A percentile compares a stretch with the other conserved stretches of the same genome.
Evolutionary conservation across 2,329 filamentous ascomycete genomes (phyloP).

Genomic region (Colletotrichum higginsianum): DNA sequence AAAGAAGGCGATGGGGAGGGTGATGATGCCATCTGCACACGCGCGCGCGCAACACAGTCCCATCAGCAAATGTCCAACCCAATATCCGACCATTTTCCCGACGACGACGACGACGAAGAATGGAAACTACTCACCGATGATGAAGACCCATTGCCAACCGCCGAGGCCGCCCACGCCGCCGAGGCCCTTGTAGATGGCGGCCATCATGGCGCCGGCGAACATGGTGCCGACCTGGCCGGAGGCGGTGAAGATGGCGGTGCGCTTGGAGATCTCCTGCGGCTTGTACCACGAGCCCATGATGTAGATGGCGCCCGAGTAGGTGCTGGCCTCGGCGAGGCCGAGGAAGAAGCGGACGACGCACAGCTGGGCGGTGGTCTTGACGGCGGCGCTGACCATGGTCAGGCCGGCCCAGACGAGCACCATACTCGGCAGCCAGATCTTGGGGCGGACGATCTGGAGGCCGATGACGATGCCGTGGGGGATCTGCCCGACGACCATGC

Average conservation of each 20-base stretch:
- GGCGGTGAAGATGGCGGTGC: constrained; percentile 74
- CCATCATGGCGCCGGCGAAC: constrained; percentile 71
- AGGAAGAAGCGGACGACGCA: constrained; percentile 59
- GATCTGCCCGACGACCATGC: constrained; percentile 57
- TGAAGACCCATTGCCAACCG: constrained; percentile 66
- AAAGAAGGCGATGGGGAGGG: constrained; percentile 66
- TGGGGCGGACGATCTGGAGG: constrained; percentile 61
- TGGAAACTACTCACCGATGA: constrained; percentile 22
- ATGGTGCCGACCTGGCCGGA: constrained; percentile 73
- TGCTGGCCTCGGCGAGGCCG: constrained; percentile 56
- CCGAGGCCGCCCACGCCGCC: constrained; percentile 61
- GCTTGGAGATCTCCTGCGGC: constrained; percentile 72
- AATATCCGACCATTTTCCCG: too few species aligned
- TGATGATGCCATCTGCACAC: constrained; percentile 63
- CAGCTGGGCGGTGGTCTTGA: constrained; percentile 49
- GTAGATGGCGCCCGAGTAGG: constrained; percentile 59
- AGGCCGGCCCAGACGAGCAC: constrained; percentile 61
- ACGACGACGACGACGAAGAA: too few species aligned
- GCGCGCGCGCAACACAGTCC: too few species aligned
- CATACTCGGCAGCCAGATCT: constrained; percentile 64
- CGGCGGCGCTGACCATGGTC: constrained; percentile 46
- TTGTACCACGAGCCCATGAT: constrained; percentile 72
- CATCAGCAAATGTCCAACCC: too few species aligned
- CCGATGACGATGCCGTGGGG: constrained; percentile 60
- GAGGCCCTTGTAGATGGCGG: constrained; percentile 56